A percentile compares a stretch with the other conserved stretches of the same genome.
phyloP scores from a whole-genome alignment of 2,329 filamentous ascomycete genomes.

The Atkinsonella texensis region DNA sequence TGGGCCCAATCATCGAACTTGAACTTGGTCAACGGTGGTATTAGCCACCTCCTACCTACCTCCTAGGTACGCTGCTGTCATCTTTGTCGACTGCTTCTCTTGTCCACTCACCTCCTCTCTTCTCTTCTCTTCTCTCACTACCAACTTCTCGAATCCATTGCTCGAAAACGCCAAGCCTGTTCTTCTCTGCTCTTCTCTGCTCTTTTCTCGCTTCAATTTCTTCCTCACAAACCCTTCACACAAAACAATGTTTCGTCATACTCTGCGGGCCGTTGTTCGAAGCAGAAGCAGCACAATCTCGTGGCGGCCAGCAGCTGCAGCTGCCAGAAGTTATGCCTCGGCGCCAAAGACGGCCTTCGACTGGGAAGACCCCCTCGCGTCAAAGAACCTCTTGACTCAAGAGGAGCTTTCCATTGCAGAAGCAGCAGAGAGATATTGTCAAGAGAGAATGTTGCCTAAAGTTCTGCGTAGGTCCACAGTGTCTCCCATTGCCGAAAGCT shows the following conservation, averaged over 20 bases:
- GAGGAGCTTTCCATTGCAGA: conserved; percentile 86
- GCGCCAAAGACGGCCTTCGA: conserved; percentile 45
- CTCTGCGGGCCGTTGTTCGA: conserved; percentile 18
- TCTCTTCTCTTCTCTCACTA: neutral
- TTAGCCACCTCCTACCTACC: too few species aligned
- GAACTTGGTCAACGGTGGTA: too few species aligned
- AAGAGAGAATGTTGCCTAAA: conserved; percentile 74
- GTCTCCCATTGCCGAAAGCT: neutral
- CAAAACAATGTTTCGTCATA: conserved; percentile 19
- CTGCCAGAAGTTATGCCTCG: conserved; percentile 24
- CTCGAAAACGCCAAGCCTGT: neutral
- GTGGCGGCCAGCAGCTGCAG: conserved; percentile 15
- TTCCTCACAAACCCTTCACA: neutral
- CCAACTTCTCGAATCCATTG: neutral
- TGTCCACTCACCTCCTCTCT: neutral
- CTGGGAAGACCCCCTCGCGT: conserved; percentile 80
- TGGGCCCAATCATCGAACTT: too few species aligned
- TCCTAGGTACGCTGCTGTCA: too few species aligned
- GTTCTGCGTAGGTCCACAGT: conserved; percentile 58
- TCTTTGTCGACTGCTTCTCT: too few species aligned
- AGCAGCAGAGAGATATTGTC: conserved; percentile 86
- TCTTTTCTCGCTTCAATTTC: neutral
- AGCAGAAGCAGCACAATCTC: conserved; percentile 8
- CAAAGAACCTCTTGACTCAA: conserved; percentile 67
- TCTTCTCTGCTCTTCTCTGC: neutral